A percentile compares a stretch with the other conserved stretches of the same genome.
phyloP scores from a whole-genome alignment of 805 yeast species.

The Candida pseudofarinosa region DNA sequence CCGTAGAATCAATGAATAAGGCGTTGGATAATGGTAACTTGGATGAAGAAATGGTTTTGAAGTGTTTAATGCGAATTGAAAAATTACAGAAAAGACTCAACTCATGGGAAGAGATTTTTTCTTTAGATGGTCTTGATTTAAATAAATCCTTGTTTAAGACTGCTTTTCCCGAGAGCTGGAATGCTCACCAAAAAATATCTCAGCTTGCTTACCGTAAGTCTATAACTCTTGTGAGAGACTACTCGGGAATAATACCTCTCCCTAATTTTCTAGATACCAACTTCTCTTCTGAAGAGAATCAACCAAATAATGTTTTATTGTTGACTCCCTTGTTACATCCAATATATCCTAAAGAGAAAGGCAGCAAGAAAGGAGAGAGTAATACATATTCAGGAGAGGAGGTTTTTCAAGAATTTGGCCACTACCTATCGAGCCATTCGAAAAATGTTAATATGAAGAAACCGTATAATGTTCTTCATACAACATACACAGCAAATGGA shows the following conservation, averaged over 20 bases:
- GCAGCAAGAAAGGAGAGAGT: constrained; percentile 1
- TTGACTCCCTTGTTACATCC: constrained; percentile 39
- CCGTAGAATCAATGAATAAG: constrained; percentile 39
- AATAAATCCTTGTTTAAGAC: constrained; percentile 21
- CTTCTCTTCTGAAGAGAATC: constrained; percentile 7
- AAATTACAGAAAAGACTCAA: constrained; percentile 39
- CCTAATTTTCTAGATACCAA: constrained; percentile 31
- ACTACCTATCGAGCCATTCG: constrained; percentile 36
- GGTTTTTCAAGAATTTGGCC: constrained; percentile 51
- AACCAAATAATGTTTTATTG: constrained; percentile 26
- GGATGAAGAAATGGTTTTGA: constrained; percentile 39
- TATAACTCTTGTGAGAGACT: constrained; percentile 53
- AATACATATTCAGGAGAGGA: constrained; percentile 44
- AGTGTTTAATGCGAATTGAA: constrained; percentile 41
- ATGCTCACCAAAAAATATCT: constrained; percentile 41
- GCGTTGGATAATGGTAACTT: constrained; percentile 38
- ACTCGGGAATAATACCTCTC: constrained; percentile 47
- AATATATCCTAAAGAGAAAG: constrained; percentile 19
- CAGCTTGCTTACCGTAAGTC: constrained; percentile 46
- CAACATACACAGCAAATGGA: constrained; percentile 56
- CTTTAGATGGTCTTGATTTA: constrained; percentile 24
- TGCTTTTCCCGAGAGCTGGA: constrained; percentile 30
- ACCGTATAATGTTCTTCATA: constrained; percentile 49
- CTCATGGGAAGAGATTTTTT: constrained; percentile 43
- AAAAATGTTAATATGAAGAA: constrained; percentile 14